These are phyloP conservation scores for Mentha longifolia DNA, from an alignment of 257 asterid genomes.

Conservation along the genomic window DNA sequence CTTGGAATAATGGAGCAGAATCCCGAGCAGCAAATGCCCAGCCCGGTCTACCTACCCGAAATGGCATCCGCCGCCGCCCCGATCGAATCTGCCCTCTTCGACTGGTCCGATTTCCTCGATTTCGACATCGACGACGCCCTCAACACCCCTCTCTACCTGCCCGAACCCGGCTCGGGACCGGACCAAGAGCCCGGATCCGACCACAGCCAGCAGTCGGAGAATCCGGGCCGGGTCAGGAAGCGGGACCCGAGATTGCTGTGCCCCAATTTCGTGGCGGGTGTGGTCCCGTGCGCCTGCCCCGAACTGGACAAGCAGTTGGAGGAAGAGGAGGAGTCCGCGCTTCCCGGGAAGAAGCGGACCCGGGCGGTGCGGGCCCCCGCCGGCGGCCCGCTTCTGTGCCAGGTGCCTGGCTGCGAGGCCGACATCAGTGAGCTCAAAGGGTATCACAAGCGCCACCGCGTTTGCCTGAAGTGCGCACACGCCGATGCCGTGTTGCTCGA, in stretches of 20 bases:
- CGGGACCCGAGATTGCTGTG: slow-evolving; percentile 88
- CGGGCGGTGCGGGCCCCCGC: slow-evolving; percentile 49
- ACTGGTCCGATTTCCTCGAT: slow-evolving; percentile 79
- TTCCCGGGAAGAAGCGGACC: slow-evolving; percentile 71
- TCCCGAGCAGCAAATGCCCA: slow-evolving; percentile 27
- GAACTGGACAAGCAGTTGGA: slow-evolving; percentile 71
- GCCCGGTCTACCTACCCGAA: slow-evolving; percentile 31
- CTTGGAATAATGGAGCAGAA: slow-evolving; percentile 22
- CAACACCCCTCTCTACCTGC: slow-evolving; percentile 39
- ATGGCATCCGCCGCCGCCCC: slow-evolving; percentile 32
- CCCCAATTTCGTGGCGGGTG: slow-evolving; percentile 82
- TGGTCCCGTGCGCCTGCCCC: slow-evolving; percentile 93
- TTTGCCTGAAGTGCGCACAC: slow-evolving; percentile 82
- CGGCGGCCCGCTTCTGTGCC: slow-evolving; percentile 61
- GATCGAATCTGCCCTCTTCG: slow-evolving; percentile 52
- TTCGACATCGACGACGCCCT: slow-evolving; percentile 58
- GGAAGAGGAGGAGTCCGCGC: slow-evolving; percentile 48
- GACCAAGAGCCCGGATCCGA: slow-evolving; percentile 29
- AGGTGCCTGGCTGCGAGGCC: slow-evolving; percentile 82
- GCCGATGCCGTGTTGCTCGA: slow-evolving; percentile 70
- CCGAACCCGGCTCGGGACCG: slow-evolving; percentile 22
- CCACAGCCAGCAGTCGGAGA: slow-evolving; percentile 36
- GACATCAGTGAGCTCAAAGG: slow-evolving; percentile 95
- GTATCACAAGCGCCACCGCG: slow-evolving; percentile 88
- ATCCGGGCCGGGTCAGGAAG: slow-evolving; percentile 53